Base-by-base conservation (phyloP, 148 eudicot genomes). In the Vaccinium darrowii region DNA sequence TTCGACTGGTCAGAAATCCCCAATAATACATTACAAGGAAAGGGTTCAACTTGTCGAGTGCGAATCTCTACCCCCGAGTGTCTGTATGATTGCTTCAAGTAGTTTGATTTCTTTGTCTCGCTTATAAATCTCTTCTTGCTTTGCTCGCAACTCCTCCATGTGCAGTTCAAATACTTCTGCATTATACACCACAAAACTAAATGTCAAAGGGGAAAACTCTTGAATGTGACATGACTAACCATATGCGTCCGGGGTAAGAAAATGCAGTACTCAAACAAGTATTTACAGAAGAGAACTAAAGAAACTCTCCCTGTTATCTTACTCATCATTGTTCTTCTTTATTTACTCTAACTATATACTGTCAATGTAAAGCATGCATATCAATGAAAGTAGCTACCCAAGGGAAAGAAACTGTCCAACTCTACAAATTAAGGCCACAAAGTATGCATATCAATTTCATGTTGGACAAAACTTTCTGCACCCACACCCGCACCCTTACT, bases 101-200 rank as follows among this genome's bases (percentile, higher is more conserved):
- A 95, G 91, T 83, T 97, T 97, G n/a, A 97, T 97, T 85, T 97
- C 98, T 19, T 85, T 86, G 58, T 97, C 99, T 69, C 98, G 93
- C 90, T 93, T 95, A 77, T 76, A 84, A 81, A 95, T 95, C 90
- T 97, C 96, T 50, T 94, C 95, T 87, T 97, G 98, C 88, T 97
- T 97, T 56, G 93, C 89, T 9, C 95, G 92, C 86, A 97, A 82
- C 90, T 97, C 98, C 87, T 91, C 95, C 96, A 92, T 88, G 89
- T 97, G 99, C 84, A 97, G 87, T 84, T 93, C 94, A 88, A 97
- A 97, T 72, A 97, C 99, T 91, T 89, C 99, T 97, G 96, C 90
- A 89, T 73, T 23, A 49, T 73, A 84, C 86, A 69, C 3, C 30
- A 23, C 5, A 10, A 21, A 36, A 53, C 54, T 65, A 18, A 33